These are phyloP conservation scores for Fraxinus ornus DNA, from an alignment of 305 asterid species.

Conservation along the genomic window DNA sequence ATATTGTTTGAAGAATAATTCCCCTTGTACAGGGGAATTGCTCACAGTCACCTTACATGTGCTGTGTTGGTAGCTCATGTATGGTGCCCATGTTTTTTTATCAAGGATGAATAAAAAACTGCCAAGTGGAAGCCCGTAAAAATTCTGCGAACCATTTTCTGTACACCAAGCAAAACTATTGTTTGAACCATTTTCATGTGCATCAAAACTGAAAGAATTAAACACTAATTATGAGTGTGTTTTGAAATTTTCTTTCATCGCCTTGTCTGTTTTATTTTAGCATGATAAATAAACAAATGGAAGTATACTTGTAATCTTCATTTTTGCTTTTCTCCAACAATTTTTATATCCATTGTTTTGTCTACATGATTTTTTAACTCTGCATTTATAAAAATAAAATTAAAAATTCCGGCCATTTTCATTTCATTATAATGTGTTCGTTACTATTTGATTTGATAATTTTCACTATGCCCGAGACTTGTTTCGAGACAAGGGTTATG, in stretches of 20 bases:
- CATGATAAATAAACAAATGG: neutral
- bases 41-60: too few relatives aligned
- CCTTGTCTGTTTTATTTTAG: neutral
- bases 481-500: neutral
- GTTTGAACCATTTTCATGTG: neutral
- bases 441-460: neutral
- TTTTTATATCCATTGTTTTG: neutral
- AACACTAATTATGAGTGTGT: neutral
- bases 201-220: neutral
- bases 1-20: neutral
- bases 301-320: neutral
- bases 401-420: neutral
- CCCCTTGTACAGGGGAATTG: too few relatives aligned
- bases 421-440: neutral
- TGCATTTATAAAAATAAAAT: neutral
- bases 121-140: too few relatives aligned
- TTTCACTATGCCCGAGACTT: neutral
- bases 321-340: neutral
- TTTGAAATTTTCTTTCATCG: neutral
- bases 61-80: too few relatives aligned
- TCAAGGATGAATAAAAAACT: too few relatives aligned
- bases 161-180: neutral
- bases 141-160: too few relatives aligned
- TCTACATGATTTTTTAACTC: neutral
- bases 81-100: too few relatives aligned